Conservation (phyloP, 1,284 basidiomycete genomes). For the Ceratobasidium sp. region DNA sequence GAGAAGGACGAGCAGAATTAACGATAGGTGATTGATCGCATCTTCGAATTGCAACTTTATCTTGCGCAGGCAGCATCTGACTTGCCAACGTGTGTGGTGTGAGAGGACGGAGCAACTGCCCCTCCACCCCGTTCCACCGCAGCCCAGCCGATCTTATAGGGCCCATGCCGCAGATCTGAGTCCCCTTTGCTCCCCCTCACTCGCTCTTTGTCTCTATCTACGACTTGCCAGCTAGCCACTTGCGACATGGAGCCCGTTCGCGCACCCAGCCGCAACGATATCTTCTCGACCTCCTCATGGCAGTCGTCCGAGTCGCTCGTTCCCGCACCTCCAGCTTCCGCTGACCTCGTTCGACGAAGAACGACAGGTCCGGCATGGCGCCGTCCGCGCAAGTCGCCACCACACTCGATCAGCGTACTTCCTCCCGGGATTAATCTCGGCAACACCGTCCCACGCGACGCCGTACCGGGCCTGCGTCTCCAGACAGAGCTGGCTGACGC, state of each 20-base stretch:
- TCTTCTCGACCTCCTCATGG: constrained; percentile 47
- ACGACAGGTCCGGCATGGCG: constrained; percentile 41
- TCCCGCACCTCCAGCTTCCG: background rate
- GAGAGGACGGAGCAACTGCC: too few species aligned
- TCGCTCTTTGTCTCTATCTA: background rate
- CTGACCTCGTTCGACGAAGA: constrained; percentile 40
- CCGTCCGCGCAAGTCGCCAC: constrained; percentile 21
- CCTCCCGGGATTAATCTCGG: constrained; percentile 2
- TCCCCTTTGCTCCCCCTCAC: background rate
- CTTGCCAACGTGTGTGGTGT: too few species aligned
- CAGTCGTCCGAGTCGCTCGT: constrained; percentile 39
- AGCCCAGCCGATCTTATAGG: constrained; percentile 5
- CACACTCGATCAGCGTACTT: background rate
- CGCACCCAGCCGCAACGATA: constrained; percentile 46
- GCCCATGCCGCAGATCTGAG: background rate
- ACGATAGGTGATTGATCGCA: background rate
- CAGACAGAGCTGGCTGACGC: constrained; percentile 9
- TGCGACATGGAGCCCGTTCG: constrained; percentile 39
- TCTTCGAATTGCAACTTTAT: constrained; percentile 19
- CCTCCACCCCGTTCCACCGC: constrained; percentile 8
- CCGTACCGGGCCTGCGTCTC: background rate
- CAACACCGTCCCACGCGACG: background rate
- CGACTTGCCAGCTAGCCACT: background rate
- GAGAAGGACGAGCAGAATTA: background rate
- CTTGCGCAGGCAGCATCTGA: constrained; percentile 21